Base-by-base conservation (phyloP, 805 yeast genomes). In the Alloascoidea africana region DNA sequence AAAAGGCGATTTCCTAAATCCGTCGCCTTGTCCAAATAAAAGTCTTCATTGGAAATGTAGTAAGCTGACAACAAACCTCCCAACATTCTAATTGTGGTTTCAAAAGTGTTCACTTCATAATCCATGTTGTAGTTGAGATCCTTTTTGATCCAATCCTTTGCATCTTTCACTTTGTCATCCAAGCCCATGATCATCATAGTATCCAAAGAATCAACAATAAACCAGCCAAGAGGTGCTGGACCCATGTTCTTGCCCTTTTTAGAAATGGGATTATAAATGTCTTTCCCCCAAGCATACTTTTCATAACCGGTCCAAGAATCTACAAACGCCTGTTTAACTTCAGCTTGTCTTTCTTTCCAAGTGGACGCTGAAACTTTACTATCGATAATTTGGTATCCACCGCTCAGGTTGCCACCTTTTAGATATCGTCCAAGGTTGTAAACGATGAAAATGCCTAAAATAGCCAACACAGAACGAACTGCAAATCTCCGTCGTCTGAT, bases 41-140 rank as follows among this genome's bases (percentile, higher is more conserved):
- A 40, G 27, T 51, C 40, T 1, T 57, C 59, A 1, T 47, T 39
- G 0, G 73, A 62, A 23, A 73, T 47, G 34, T 73, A 76, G 43
- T 66, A 71, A 0, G 70, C 73, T 2, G 72, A 54, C 5, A 73
- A 38, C 5, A 73, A 49, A 0, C 78, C 76, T 4, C 76, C 78
- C 8, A 73, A 53, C 33, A 62, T 60, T 34, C 76, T 55, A 34
- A 71, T 69, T 0, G 63, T 60, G 18, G 73, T 68, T 42, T 73
- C 76, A 45, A 71, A 62, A 3, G 68, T 41, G 2, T 73, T 72
- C 13, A 70, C 58, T 6, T 58, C 50, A n/a, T 50, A 48, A 51
- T 79, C 76, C 42, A 80, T 67, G 44, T 70, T 68, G 51, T 80
- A 83, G 41, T 60, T 62, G 45, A 78, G 60, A 37, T 35, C 70